phyloP scores from a whole-genome alignment of 2,329 filamentous ascomycete genomes.

The Helotiales sp. region DNA sequence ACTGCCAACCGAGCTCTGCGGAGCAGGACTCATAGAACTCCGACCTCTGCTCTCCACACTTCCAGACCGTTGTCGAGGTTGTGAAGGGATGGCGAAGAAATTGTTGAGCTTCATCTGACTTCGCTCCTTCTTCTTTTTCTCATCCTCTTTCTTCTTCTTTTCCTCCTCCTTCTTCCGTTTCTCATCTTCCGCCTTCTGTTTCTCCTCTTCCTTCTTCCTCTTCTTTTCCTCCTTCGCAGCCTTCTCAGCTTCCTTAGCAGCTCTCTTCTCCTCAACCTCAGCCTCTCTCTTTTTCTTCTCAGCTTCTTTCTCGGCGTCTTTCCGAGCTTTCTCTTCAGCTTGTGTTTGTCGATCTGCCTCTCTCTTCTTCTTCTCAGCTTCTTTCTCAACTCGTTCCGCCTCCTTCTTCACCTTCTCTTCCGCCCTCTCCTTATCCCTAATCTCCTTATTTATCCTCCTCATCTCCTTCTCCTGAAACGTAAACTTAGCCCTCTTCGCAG shows the following conservation, averaged over 20 bases:
- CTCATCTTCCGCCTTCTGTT: conserved; percentile 28
- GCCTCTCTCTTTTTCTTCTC: conserved; percentile 17
- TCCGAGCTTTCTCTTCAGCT: background rate
- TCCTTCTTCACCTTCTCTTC: conserved; percentile 12
- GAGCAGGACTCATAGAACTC: conserved; percentile 28
- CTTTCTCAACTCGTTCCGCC: conserved; percentile 10
- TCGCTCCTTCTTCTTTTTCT: conserved; percentile 47
- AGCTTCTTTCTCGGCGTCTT: background rate
- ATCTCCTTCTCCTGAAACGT: conserved; percentile 31
- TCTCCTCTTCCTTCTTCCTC: conserved; percentile 33
- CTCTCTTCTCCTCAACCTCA: conserved; percentile 33
- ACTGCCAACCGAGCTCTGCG: conserved; percentile 15
- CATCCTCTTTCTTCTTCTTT: conserved; percentile 45
- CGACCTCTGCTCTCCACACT: conserved; percentile 26
- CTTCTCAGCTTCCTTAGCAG: conserved; percentile 33
- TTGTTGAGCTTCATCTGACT: conserved; percentile 42
- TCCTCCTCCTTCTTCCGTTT: conserved; percentile 37
- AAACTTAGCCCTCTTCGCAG: conserved; percentile 30
- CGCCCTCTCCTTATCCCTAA: conserved; percentile 30
- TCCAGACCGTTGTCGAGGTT: conserved; percentile 10
- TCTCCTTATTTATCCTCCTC: conserved; percentile 40
- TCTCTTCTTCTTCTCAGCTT: conserved; percentile 6
- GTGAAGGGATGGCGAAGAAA: conserved; percentile 25
- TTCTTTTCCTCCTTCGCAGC: conserved; percentile 42
- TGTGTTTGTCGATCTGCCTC: conserved; percentile 27